phyloP scores from a whole-genome alignment of 2,329 filamentous ascomycete genomes.

The Tolypocladium amazonense region DNA sequence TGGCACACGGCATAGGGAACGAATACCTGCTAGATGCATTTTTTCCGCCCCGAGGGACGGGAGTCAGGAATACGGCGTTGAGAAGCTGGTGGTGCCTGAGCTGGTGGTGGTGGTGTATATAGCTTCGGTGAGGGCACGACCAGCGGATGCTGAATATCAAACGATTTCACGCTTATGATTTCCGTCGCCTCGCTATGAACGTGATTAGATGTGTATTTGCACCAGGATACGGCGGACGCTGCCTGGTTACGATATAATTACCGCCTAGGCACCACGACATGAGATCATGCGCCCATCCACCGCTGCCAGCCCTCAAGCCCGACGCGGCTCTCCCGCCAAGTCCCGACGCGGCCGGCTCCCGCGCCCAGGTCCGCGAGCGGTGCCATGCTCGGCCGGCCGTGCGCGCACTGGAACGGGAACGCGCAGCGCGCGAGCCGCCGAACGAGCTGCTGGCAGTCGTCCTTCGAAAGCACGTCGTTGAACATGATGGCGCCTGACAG shows the following conservation, averaged over 20 bases:
- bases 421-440: conserved; percentile 46
- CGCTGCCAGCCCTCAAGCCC: conserved; percentile 9
- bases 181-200: background rate
- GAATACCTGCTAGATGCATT: background rate
- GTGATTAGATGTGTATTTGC: background rate
- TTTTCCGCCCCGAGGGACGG: background rate
- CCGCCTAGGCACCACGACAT: background rate
- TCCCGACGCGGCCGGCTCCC: conserved; percentile 10
- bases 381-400: conserved; percentile 60
- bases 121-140: background rate
- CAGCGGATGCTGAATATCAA: background rate
- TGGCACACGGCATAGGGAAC: background rate
- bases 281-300: conserved; percentile 7
- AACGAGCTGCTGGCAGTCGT: conserved; percentile 51
- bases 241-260: background rate
- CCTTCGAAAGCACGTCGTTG: conserved; percentile 53
- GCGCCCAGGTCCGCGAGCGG: conserved; percentile 45
- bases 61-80: background rate
- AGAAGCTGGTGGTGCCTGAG: background rate
- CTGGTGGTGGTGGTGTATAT: background rate
- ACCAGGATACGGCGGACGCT: too few species aligned
- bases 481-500: conserved; percentile 64
- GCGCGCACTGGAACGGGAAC: conserved; percentile 77
- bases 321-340: conserved; percentile 12
- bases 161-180: background rate